Conservation (phyloP, 1,284 basidiomycete species). For the Cutaneotrichosporon mucoides region DNA sequence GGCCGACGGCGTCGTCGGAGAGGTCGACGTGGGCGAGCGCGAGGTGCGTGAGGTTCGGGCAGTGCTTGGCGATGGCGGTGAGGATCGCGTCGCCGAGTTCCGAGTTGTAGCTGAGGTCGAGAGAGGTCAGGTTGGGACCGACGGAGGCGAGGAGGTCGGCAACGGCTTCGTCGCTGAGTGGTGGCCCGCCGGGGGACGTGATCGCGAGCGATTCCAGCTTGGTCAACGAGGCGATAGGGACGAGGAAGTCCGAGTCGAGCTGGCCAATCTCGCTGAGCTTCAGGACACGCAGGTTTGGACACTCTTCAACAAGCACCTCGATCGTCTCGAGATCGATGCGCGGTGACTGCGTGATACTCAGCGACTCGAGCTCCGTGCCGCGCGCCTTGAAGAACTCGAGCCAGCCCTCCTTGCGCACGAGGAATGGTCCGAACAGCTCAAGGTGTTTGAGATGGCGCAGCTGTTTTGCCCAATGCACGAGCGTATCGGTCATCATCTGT, state of each 20-base stretch:
- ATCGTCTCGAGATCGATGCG: slow-evolving; percentile 76
- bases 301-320: slow-evolving; percentile 60
- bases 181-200: slow-evolving; percentile 41
- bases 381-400: slow-evolving; percentile 65
- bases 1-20: slow-evolving; percentile 63
- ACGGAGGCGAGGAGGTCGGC: slow-evolving; percentile 56
- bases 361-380: slow-evolving; percentile 60
- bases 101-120: slow-evolving; percentile 65
- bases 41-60: slow-evolving; percentile 57
- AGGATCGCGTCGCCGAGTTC: slow-evolving; percentile 60
- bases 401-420: slow-evolving; percentile 75
- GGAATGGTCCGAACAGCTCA: slow-evolving; percentile 83
- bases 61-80: slow-evolving; percentile 58
- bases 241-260: slow-evolving; percentile 63
- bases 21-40: slow-evolving; percentile 61
- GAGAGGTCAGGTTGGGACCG: slow-evolving; percentile 55
- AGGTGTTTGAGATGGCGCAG: slow-evolving; percentile 66
- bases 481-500: slow-evolving; percentile 66
- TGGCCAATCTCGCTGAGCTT: slow-evolving; percentile 75
- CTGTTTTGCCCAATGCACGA: slow-evolving; percentile 61
- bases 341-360: slow-evolving; percentile 80
- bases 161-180: slow-evolving; percentile 59
- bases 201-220: slow-evolving; percentile 39
- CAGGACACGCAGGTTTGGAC: slow-evolving; percentile 63
- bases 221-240: slow-evolving; percentile 52